Percentiles rank a stretch among this genome's conserved stretches.
These are phyloP conservation scores for Nephelium lappaceum DNA, from an alignment of 345 rosid genomes.

Conservation along the genomic window DNA sequence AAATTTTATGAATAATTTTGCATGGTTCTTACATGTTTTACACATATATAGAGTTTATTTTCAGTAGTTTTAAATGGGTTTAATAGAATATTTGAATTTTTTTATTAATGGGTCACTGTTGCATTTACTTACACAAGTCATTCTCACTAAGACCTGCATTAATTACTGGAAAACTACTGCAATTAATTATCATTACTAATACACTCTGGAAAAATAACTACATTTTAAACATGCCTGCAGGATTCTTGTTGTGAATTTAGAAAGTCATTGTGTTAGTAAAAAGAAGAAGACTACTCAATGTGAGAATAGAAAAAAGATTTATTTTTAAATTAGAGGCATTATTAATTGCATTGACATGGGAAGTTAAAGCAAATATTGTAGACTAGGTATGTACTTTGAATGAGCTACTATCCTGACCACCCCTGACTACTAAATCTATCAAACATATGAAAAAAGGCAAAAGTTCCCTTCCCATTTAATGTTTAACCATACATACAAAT, in stretches of 20 bases:
- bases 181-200: slow-evolving; percentile 5
- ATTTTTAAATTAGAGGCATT: too few relatives aligned
- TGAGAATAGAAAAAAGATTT: not conserved
- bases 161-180: not conserved
- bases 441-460: slow-evolving; percentile 10
- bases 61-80: not conserved
- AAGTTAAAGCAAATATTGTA: not conserved
- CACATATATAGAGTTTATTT: not conserved
- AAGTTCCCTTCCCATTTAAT: not conserved
- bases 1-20: not conserved
- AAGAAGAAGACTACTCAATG: not conserved
- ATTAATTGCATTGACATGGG: too few relatives aligned
- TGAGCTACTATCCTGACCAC: not conserved
- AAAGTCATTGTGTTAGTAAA: not conserved
- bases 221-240: not conserved
- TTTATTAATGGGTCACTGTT: not conserved
- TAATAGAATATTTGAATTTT: too few relatives aligned
- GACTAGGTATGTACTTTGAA: slow-evolving; percentile 11
- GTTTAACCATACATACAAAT: slow-evolving; percentile 32
- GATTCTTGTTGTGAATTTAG: not conserved
- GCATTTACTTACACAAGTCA: not conserved
- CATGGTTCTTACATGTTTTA: not conserved
- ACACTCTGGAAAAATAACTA: not conserved
- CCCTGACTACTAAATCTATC: slow-evolving; percentile 2
- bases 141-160: not conserved